These are phyloP conservation scores for Eucalyptus urophylla DNA, from an alignment of 345 rosid genomes.

Conservation along the genomic window DNA sequence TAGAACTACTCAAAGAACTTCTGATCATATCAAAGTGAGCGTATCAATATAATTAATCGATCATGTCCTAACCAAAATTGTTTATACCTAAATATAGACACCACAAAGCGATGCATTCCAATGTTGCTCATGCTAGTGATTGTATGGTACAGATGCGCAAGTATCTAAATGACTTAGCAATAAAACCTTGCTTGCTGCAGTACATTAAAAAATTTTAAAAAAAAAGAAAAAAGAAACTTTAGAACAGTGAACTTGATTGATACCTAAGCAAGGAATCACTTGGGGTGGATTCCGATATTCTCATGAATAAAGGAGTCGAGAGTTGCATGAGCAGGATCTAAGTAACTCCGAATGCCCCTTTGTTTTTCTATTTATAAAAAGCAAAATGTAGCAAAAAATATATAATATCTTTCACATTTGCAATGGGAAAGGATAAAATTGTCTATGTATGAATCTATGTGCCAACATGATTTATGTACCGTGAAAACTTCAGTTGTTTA, in stretches of 20 bases:
- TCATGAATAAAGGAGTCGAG: not conserved
- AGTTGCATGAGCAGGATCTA: not conserved
- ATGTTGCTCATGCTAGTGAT: not conserved
- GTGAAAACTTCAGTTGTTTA: not conserved
- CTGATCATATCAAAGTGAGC: not conserved
- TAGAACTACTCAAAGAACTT: not conserved
- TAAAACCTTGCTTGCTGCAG: not conserved
- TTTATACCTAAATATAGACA: not conserved
- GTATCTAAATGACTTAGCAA: not conserved
- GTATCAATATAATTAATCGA: not conserved
- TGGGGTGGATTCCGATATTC: not conserved
- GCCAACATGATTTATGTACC: not conserved
- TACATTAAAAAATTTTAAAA: rapidly evolving
- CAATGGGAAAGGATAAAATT: not conserved
- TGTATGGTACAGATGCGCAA: not conserved
- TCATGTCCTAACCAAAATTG: not conserved
- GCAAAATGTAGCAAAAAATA: not conserved
- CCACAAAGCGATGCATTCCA: not conserved
- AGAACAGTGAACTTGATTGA: not conserved
- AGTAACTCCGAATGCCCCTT: not conserved
- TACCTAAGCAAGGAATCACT: not conserved
- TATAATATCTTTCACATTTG: not conserved
- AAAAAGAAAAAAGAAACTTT: no score
- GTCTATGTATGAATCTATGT: not conserved
- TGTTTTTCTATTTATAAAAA: not conserved